Evolutionary conservation across 768 basidiomycete species (phyloP).

Genomic region (Bullera alba): DNA sequence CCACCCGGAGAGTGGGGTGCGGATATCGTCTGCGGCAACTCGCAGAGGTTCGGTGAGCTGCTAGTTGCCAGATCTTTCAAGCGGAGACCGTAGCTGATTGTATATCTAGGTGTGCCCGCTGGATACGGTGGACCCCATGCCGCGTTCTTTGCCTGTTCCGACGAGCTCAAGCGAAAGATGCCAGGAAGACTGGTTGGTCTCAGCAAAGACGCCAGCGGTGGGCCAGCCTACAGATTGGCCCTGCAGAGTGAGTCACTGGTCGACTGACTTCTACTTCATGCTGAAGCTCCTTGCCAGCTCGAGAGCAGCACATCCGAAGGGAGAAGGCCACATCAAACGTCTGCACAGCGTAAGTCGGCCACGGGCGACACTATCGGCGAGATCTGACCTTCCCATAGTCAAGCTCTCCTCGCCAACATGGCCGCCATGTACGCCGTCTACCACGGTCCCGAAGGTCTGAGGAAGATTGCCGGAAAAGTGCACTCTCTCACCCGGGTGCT

Average conservation of each 20-base stretch:
- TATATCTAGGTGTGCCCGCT: conserved; percentile 66
- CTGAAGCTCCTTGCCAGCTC: conserved; percentile 54
- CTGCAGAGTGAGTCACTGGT: conserved; percentile 68
- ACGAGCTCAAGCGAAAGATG: conserved; percentile 92
- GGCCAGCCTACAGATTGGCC: conserved; percentile 82
- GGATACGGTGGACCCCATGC: conserved; percentile 98
- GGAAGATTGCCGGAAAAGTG: conserved; percentile 80
- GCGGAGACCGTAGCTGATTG: background rate
- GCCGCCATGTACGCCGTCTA: conserved; percentile 94
- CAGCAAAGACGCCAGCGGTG: conserved; percentile 75
- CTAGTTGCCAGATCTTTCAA: background rate
- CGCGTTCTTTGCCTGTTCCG: conserved; percentile 91
- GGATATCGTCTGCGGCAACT: conserved; percentile 90
- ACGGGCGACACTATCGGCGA: background rate
- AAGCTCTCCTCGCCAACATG: conserved; percentile 97
- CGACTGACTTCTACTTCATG: background rate
- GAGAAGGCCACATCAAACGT: conserved; percentile 99
- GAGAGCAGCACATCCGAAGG: conserved; percentile 92
- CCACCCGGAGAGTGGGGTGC: conserved; percentile 99
- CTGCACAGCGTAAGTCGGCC: conserved; percentile 62
- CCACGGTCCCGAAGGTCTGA: conserved; percentile 81
- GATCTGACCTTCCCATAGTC: conserved; percentile 45
- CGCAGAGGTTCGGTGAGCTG: conserved; percentile 73
- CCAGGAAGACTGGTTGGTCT: conserved; percentile 92
- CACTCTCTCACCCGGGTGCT: conserved; percentile 78